These are phyloP conservation scores for Babesia caballi DNA, from an alignment of 169 alveolate genomes.

Conservation along the genomic window DNA sequence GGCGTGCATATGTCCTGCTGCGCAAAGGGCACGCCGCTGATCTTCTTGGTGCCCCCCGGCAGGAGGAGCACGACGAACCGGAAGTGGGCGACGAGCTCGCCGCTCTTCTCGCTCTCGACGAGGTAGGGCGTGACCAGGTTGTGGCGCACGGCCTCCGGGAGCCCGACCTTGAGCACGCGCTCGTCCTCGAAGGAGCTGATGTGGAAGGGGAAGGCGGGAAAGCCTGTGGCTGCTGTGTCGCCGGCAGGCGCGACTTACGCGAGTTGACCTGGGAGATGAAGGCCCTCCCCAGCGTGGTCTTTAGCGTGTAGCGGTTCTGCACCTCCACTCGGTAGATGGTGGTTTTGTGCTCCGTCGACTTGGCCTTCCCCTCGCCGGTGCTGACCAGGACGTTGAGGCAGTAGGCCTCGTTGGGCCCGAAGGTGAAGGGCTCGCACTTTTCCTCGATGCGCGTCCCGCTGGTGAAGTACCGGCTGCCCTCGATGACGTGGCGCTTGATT, in stretches of 20 bases:
- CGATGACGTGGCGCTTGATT: constrained; percentile 90
- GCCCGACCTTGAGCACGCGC: constrained; percentile 86
- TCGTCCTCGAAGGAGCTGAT: constrained; percentile 78
- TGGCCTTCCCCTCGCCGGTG: constrained; percentile 92
- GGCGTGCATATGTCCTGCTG: constrained; percentile 47
- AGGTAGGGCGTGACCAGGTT: constrained; percentile 91
- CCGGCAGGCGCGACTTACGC: constrained; percentile 17
- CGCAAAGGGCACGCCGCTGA: constrained; percentile 71
- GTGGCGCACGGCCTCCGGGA: constrained; percentile 94
- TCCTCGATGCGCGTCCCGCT: constrained; percentile 87
- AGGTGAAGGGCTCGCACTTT: constrained; percentile 89
- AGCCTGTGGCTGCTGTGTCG: constrained; percentile 18
- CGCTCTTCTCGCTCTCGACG: constrained; percentile 86
- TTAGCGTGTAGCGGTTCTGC: constrained; percentile 90
- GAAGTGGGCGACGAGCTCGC: constrained; percentile 92
- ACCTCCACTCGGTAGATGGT: constrained; percentile 92
- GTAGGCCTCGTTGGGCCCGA: constrained; percentile 92
- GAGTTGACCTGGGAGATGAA: constrained; percentile 90
- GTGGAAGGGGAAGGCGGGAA: constrained; percentile 82
- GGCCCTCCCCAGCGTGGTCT: constrained; percentile 90
- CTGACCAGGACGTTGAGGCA: constrained; percentile 90
- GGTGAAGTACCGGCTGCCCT: constrained; percentile 83
- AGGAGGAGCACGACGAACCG: constrained; percentile 87
- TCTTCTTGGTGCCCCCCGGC: constrained; percentile 84
- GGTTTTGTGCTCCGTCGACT: constrained; percentile 88